phyloP scores from a whole-genome alignment of 1,284 basidiomycete genomes.

The Anthracocystis setariae region DNA sequence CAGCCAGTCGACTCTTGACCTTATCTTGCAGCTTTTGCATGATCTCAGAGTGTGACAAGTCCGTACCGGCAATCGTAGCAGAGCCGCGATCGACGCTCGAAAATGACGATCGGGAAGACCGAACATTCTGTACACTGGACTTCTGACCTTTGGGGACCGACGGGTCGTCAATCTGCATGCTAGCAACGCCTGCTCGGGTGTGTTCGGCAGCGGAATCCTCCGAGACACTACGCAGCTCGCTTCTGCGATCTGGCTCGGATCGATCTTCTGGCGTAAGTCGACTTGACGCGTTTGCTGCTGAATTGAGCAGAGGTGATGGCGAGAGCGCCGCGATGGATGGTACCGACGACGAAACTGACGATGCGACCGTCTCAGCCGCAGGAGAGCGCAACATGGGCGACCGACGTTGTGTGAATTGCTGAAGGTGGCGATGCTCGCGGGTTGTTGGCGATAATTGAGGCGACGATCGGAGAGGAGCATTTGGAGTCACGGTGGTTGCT shows the following conservation, averaged over 20 bases:
- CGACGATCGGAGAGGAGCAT: slow-evolving; percentile 10
- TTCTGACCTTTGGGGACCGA: slow-evolving; percentile 2
- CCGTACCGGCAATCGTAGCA: slow-evolving; percentile 13
- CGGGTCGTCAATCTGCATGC: slow-evolving; percentile 41
- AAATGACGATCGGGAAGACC: slow-evolving; percentile 28
- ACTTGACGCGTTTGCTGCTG: neutral
- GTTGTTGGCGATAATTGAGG: slow-evolving; percentile 33
- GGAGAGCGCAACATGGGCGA: slow-evolving; percentile 16
- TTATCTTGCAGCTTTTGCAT: slow-evolving; percentile 44
- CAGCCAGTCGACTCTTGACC: slow-evolving; percentile 39
- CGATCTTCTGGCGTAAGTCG: slow-evolving; percentile 5
- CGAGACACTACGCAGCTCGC: slow-evolving; percentile 9
- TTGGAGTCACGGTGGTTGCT: neutral
- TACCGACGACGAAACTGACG: slow-evolving; percentile 19
- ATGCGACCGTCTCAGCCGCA: slow-evolving; percentile 18
- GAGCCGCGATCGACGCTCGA: slow-evolving; percentile 24
- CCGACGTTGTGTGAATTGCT: neutral
- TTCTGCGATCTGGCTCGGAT: slow-evolving; percentile 1
- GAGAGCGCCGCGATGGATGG: slow-evolving; percentile 15
- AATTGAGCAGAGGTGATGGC: slow-evolving; percentile 24
- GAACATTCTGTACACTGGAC: slow-evolving; percentile 5
- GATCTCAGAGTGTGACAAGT: slow-evolving; percentile 41
- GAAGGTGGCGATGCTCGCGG: slow-evolving; percentile 12
- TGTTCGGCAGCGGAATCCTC: slow-evolving; percentile 30
- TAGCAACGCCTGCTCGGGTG: slow-evolving; percentile 29